Percentiles rank a stretch among this genome's conserved stretches.
Conservation (phyloP, 768 basidiomycete genomes). For the Infundibulicybe gibba region DNA sequence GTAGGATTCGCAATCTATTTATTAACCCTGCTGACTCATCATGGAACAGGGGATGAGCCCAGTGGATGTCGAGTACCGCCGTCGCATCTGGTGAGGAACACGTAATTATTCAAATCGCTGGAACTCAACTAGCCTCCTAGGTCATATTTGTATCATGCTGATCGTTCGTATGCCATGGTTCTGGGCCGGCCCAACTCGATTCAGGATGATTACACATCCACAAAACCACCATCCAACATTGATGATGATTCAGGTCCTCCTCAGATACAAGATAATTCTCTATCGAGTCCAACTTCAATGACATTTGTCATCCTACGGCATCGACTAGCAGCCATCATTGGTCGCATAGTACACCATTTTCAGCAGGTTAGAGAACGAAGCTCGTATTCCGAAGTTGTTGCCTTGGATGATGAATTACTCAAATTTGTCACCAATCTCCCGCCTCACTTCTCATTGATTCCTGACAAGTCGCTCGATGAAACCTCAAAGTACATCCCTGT, state of each 20-base stretch:
- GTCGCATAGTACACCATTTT: slow-evolving; percentile 90
- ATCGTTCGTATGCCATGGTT: slow-evolving; percentile 89
- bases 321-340: slow-evolving; percentile 78
- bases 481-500: slow-evolving; percentile 63
- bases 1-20: slow-evolving; percentile 35
- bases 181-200: slow-evolving; percentile 88
- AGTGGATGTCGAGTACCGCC: slow-evolving; percentile 79
- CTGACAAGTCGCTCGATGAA: slow-evolving; percentile 77
- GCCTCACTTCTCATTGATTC: slow-evolving; percentile 70
- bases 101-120: neutral
- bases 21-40: slow-evolving; percentile 4
- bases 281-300: slow-evolving; percentile 74
- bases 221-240: slow-evolving; percentile 69
- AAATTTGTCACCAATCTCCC: slow-evolving; percentile 76
- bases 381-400: slow-evolving; percentile 80
- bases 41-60: slow-evolving; percentile 61
- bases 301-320: slow-evolving; percentile 89
- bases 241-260: slow-evolving; percentile 52
- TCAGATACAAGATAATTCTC: slow-evolving; percentile 44
- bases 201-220: slow-evolving; percentile 86
- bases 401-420: slow-evolving; percentile 80
- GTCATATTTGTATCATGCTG: slow-evolving; percentile 92
- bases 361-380: slow-evolving; percentile 77
- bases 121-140: slow-evolving; percentile 28
- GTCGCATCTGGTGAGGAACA: slow-evolving; percentile 74